Percentiles rank a stretch among this genome's conserved stretches.
phyloP scores from a whole-genome alignment of 2,329 filamentous ascomycete species.

The Alternaria viburni region DNA sequence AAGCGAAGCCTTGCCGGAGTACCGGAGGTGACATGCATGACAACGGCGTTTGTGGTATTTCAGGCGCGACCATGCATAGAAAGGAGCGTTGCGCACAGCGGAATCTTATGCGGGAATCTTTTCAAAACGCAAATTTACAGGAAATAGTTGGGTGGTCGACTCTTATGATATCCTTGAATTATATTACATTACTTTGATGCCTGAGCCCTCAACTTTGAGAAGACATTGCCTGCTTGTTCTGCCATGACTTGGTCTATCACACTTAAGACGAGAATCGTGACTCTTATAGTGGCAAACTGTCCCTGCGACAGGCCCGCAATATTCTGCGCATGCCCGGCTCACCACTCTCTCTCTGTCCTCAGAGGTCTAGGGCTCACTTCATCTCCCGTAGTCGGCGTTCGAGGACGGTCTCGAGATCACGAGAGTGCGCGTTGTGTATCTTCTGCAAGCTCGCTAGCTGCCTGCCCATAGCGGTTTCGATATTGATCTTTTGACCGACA shows the following conservation, averaged over 20 bases:
- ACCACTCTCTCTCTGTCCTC: not conserved
- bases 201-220: not conserved
- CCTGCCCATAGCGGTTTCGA: slow-evolving; percentile 34
- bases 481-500: slow-evolving; percentile 25
- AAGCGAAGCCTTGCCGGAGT: slow-evolving; percentile 41
- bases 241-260: not conserved
- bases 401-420: slow-evolving; percentile 30
- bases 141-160: not conserved
- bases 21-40: slow-evolving; percentile 29
- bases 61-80: not conserved
- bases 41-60: slow-evolving; percentile 4
- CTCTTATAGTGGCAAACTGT: not conserved
- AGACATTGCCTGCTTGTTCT: not conserved
- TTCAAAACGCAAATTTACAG: not conserved
- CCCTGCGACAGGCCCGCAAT: not conserved
- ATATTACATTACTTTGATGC: not conserved
- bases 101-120: not conserved
- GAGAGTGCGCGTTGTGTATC: slow-evolving; percentile 28
- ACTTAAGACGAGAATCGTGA: not conserved
- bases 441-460: slow-evolving; percentile 22
- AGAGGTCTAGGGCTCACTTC: slow-evolving; percentile 11
- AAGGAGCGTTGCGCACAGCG: not conserved
- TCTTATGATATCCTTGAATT: not conserved
- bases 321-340: not conserved
- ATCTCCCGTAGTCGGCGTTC: slow-evolving; percentile 28